Conservation (phyloP, 208 protist species). For the Herpetomonas samuelpessoai region DNA sequence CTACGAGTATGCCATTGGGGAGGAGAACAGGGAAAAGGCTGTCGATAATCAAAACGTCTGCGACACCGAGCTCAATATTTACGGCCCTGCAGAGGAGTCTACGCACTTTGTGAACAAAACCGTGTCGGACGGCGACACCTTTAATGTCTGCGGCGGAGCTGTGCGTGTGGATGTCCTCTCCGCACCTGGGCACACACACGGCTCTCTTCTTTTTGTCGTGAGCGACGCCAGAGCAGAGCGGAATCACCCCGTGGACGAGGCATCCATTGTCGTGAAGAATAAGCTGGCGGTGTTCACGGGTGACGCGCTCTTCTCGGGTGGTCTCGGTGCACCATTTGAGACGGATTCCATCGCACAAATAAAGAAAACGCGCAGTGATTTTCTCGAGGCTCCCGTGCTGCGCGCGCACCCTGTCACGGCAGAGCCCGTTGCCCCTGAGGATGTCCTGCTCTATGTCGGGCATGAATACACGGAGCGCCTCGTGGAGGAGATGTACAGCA, state of each 20-base stretch:
- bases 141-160: constrained; percentile 34
- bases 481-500: constrained; percentile 35
- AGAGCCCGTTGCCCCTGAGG: constrained; percentile 35
- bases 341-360: constrained; percentile 44
- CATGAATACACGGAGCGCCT: constrained; percentile 79
- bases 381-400: constrained; percentile 33
- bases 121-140: constrained; percentile 29
- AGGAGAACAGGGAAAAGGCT: constrained; percentile 4
- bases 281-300: constrained; percentile 87
- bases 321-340: constrained; percentile 93
- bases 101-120: constrained; percentile 30
- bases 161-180: constrained; percentile 31
- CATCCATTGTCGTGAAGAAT: constrained; percentile 35
- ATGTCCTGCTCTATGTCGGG: constrained; percentile 73
- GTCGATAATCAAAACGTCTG: background rate
- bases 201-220: constrained; percentile 70
- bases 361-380: constrained; percentile 32
- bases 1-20: constrained; percentile 13
- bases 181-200: constrained; percentile 66
- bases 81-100: constrained; percentile 53
- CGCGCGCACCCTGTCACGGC: constrained; percentile 65
- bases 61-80: constrained; percentile 16
- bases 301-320: constrained; percentile 93
- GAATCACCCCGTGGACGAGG: constrained; percentile 13
- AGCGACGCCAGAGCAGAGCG: constrained; percentile 25